Evolutionary conservation across 176 grass and related monocot species (phyloP).

Genomic region (Musa itinerans): DNA sequence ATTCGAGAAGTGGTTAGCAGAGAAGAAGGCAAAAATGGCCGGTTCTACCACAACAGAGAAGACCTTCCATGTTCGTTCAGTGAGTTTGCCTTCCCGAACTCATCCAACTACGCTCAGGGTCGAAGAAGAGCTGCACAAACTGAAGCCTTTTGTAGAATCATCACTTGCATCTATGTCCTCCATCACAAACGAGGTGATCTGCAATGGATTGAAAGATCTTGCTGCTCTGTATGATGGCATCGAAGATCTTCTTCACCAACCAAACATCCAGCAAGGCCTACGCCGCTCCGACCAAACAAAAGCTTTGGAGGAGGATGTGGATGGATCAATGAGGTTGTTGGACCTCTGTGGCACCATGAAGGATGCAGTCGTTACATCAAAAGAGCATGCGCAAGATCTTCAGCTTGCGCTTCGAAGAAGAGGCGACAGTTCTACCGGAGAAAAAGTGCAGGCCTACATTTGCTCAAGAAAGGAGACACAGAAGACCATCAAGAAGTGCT

Average conservation of each 20-base stretch:
- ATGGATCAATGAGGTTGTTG: constrained; percentile 6
- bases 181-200: not conserved
- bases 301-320: not conserved
- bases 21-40: not conserved
- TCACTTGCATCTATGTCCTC: not conserved
- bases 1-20: not conserved
- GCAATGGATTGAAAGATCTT: not conserved
- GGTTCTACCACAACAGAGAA: not conserved
- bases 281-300: not conserved
- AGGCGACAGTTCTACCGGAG: not conserved
- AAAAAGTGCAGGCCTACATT: not conserved
- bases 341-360: not conserved
- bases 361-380: not conserved
- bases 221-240: not conserved
- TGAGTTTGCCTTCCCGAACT: constrained; percentile 34
- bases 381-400: not conserved
- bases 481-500: constrained; percentile 11
- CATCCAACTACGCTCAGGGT: constrained; percentile 16
- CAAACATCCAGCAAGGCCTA: constrained; percentile 3
- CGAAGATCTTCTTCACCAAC: constrained; percentile 12
- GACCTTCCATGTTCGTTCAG: constrained; percentile 24
- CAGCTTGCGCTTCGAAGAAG: not conserved
- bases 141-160: constrained; percentile 15
- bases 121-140: constrained; percentile 35
- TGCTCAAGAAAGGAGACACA: not conserved